Evolutionary conservation across 1,284 basidiomycete species (phyloP).

Genomic region (Puccinia horiana): DNA sequence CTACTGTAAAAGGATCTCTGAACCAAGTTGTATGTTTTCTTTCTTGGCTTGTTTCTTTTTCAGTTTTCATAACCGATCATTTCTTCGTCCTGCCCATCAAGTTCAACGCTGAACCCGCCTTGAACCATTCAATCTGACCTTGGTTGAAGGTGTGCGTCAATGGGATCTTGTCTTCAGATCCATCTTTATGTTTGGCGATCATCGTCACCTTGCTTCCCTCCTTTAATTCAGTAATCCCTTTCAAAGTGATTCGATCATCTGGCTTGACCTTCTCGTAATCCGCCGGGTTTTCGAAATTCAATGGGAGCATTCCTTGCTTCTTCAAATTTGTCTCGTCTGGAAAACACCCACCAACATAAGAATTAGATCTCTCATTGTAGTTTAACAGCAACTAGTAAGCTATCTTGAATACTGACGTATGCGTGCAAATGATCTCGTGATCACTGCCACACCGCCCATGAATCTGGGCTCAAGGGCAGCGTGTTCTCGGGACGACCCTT

Average conservation of each 20-base stretch:
- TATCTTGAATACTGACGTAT: constrained; percentile 50
- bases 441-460: constrained; percentile 31
- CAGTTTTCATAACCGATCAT: neutral
- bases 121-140: constrained; percentile 92
- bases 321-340: constrained; percentile 75
- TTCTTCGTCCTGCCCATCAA: constrained; percentile 57
- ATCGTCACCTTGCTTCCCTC: constrained; percentile 85
- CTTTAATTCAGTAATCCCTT: constrained; percentile 77
- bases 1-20: neutral
- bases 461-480: constrained; percentile 45
- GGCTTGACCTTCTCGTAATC: constrained; percentile 89
- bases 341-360: constrained; percentile 68
- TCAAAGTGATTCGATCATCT: constrained; percentile 78
- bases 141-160: constrained; percentile 64
- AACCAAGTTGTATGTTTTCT: neutral
- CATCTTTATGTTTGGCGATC: constrained; percentile 77
- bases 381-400: constrained; percentile 61
- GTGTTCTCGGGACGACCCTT: constrained; percentile 79
- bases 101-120: constrained; percentile 84
- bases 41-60: neutral
- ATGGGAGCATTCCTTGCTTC: constrained; percentile 92
- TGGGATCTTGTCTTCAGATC: constrained; percentile 67
- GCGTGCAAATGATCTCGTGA: constrained; percentile 43
- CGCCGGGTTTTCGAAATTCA: constrained; percentile 80
- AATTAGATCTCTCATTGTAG: constrained; percentile 71